A percentile compares a stretch with the other conserved stretches of the same genome.
These are phyloP conservation scores for Boletus subluridellus DNA, from an alignment of 1,284 basidiomycete genomes.

Conservation along the genomic window DNA sequence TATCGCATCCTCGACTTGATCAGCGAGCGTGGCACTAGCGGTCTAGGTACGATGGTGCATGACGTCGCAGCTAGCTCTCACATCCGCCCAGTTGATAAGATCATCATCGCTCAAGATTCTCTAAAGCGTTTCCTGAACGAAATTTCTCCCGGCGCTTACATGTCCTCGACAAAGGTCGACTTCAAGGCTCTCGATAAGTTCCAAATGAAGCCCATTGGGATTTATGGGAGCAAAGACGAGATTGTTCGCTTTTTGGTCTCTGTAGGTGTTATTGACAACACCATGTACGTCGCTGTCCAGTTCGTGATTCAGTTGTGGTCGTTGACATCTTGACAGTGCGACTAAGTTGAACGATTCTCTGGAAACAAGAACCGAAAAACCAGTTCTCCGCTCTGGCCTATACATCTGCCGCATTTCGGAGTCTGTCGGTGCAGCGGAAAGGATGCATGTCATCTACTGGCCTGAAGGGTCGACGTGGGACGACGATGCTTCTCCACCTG, in stretches of 20 bases:
- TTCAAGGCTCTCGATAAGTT: constrained; percentile 48
- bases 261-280: constrained; percentile 35
- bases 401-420: constrained; percentile 37
- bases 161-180: constrained; percentile 51
- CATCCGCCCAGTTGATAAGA: constrained; percentile 48
- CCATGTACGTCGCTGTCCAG: constrained; percentile 32
- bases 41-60: constrained; percentile 40
- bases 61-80: constrained; percentile 1
- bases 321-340: constrained; percentile 10
- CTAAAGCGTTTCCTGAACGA: constrained; percentile 45
- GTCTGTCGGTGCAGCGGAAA: constrained; percentile 12
- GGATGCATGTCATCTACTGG: constrained; percentile 55
- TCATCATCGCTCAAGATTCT: constrained; percentile 52
- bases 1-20: constrained; percentile 57
- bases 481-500: constrained; percentile 45
- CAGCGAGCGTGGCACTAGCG: constrained; percentile 48
- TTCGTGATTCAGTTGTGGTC: not conserved
- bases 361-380: constrained; percentile 17
- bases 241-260: constrained; percentile 45
- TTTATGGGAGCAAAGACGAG: constrained; percentile 52
- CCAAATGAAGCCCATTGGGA: constrained; percentile 45
- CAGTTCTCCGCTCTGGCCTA: constrained; percentile 47
- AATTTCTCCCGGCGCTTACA: constrained; percentile 46
- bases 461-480: constrained; percentile 61
- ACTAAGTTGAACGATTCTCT: constrained; percentile 12